Evolutionary conservation across 164 flowering plant genomes (phyloP), one percentile per base, ranked within the genome.

Genomic region (Stephania cephalantha): DNA sequence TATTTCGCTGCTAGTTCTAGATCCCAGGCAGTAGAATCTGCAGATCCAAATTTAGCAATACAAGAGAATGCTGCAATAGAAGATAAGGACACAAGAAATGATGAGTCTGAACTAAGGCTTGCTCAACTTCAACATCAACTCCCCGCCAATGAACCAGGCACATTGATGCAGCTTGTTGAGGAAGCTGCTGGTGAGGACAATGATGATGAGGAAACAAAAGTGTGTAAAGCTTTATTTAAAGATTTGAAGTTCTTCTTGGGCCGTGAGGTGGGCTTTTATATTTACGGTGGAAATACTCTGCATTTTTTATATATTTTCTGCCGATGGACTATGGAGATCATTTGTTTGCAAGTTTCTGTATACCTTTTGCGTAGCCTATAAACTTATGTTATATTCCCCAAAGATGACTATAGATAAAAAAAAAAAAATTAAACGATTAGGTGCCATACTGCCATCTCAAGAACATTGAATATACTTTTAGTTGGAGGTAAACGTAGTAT

Each of bases 61-160:
- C 71, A 84, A 79, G 85, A 79, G 44, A 75, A 84, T 76, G 74
- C 31, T 44, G 85, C 84, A 67, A 71, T 17, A 44, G 72, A 73
- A 69, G 71, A 77, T 31, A 55, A 29, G n/a, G 85, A n/a, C 4
- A 55, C 76, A 11, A 68, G 83, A 64, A 44, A 46, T 35, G 85
- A 89, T 20, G 94, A 90, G 74, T 87, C 98, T 82, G 96, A 93
- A 52, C 77, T 91, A 50, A 82, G 94, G 73, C 90, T 91, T 72
- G 92, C 97, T 20, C 97, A 91, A 82, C 97, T 90, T 82, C 98
- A 93, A 72, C 90, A 91, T 79, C 98, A 93, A 79, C 95, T 95
- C 78, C 92, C 97, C 79, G 75, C 87, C 17, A 91, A 87, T 84
- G 94, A 91, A 79, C 91, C 94, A 30, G 96, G 98, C 58, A 86